Percentiles rank a stretch among this genome's conserved stretches.
phyloP scores from a whole-genome alignment of 2,329 filamentous ascomycete genomes.

The Fusarium tuaranense region DNA sequence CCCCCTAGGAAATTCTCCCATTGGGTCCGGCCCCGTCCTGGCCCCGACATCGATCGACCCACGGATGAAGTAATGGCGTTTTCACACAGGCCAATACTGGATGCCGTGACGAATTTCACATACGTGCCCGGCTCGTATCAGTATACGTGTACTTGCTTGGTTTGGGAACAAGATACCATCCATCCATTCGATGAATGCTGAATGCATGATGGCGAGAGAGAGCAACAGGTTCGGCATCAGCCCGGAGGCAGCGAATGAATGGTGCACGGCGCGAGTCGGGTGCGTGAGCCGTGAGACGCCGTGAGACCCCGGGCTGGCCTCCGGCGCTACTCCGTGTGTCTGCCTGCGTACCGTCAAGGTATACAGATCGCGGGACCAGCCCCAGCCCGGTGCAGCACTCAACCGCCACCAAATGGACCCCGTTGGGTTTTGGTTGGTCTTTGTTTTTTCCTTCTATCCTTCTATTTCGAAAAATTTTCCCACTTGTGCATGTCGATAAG shows the following conservation, averaged over 20 bases:
- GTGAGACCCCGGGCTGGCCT: constrained; percentile 18
- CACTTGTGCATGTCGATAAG: neutral
- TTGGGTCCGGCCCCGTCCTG: constrained; percentile 30
- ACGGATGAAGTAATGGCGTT: constrained; percentile 18
- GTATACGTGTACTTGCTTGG: neutral
- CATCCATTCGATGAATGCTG: constrained; percentile 1
- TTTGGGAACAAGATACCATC: neutral
- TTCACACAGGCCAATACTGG: constrained; percentile 25
- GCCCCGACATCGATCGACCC: constrained; percentile 31
- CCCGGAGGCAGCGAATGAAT: neutral
- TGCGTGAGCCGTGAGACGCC: constrained; percentile 15
- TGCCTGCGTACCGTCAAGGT: constrained; percentile 23
- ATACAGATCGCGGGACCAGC: constrained; percentile 21
- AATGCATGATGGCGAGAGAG: constrained; percentile 5
- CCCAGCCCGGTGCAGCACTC: constrained; percentile 22
- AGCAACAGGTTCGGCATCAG: neutral
- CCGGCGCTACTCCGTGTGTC: constrained; percentile 16
- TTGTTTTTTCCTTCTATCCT: constrained; percentile 18
- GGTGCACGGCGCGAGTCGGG: constrained; percentile 7
- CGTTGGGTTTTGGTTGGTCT: constrained; percentile 39
- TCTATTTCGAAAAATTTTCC: constrained; percentile 20
- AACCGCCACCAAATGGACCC: constrained; percentile 40
- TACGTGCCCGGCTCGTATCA: constrained; percentile 8
- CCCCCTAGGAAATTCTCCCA: constrained; percentile 28
- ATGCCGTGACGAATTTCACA: constrained; percentile 20